Evolutionary conservation across 768 basidiomycete genomes (phyloP).

Genomic region (Leucocoprinus birnbaumii): DNA sequence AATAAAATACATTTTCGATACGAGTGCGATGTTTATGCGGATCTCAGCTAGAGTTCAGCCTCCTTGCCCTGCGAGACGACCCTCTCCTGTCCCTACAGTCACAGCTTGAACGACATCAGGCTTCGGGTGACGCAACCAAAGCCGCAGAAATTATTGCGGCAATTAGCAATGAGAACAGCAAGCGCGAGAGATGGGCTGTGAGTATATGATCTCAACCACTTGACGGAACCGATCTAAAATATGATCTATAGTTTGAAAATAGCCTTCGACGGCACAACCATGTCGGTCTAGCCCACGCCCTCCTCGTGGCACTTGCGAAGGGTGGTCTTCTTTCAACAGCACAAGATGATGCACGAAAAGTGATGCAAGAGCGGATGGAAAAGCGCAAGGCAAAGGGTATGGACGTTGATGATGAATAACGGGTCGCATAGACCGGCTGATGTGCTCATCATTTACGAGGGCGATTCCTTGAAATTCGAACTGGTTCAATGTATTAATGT

Average conservation of each 20-base stretch:
- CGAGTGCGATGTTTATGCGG: neutral
- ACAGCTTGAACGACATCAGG: constrained; percentile 50
- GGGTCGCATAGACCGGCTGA: neutral
- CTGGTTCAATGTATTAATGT: constrained; percentile 13
- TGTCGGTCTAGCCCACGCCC: constrained; percentile 73
- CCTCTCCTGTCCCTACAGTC: constrained; percentile 67
- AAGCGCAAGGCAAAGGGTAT: constrained; percentile 41
- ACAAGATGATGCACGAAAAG: constrained; percentile 39
- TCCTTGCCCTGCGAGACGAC: constrained; percentile 83
- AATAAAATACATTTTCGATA: constrained; percentile 26
- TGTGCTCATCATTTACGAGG: neutral
- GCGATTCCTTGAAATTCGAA: neutral
- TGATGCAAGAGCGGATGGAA: constrained; percentile 45
- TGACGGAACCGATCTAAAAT: constrained; percentile 10
- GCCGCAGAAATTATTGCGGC: constrained; percentile 53
- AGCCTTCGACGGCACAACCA: constrained; percentile 85
- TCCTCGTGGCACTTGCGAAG: constrained; percentile 73
- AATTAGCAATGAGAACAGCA: constrained; percentile 66
- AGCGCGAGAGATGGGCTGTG: constrained; percentile 82
- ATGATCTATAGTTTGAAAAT: constrained; percentile 76
- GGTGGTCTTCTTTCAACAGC: constrained; percentile 57
- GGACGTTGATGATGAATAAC: constrained; percentile 45
- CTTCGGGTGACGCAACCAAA: constrained; percentile 35
- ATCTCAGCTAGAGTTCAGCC: constrained; percentile 83
- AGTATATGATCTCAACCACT: constrained; percentile 27